phyloP scores from a whole-genome alignment of 495 filamentous ascomycete species.

The Usnea hakonensis region DNA sequence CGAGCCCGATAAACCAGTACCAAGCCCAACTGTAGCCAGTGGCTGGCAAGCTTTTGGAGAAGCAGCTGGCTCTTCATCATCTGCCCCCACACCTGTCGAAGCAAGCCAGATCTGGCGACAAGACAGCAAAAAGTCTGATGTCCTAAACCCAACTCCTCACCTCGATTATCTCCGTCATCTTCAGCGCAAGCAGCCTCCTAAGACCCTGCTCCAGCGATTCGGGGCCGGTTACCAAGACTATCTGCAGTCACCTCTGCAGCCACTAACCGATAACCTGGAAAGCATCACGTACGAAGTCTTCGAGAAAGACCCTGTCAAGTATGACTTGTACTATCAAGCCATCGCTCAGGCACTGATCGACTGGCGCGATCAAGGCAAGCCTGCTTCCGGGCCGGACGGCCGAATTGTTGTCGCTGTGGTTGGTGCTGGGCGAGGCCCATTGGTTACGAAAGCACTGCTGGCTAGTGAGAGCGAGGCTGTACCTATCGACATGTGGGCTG shows the following conservation, averaged over 20 bases:
- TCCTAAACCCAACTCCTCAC: slow-evolving; percentile 55
- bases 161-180: slow-evolving; percentile 76
- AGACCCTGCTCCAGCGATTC: slow-evolving; percentile 56
- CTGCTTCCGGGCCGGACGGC: slow-evolving; percentile 58
- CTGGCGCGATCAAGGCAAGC: slow-evolving; percentile 62
- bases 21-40: slow-evolving; percentile 28
- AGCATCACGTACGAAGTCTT: slow-evolving; percentile 98
- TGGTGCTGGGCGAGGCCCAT: slow-evolving; percentile 82
- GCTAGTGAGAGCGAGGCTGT: slow-evolving; percentile 72
- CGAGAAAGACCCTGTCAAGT: slow-evolving; percentile 96
- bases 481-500: slow-evolving; percentile 73
- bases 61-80: slow-evolving; percentile 49
- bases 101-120: slow-evolving; percentile 39
- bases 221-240: slow-evolving; percentile 85
- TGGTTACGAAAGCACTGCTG: slow-evolving; percentile 75
- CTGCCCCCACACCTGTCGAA: slow-evolving; percentile 62
- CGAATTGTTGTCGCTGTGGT: slow-evolving; percentile 85
- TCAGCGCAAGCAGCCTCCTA: slow-evolving; percentile 70
- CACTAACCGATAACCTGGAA: slow-evolving; percentile 91
- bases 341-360: slow-evolving; percentile 76
- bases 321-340: slow-evolving; percentile 86
- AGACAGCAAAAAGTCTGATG: slow-evolving; percentile 34
- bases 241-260: slow-evolving; percentile 87
- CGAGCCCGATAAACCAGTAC: slow-evolving; percentile 39
- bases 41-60: slow-evolving; percentile 31